Evolutionary conservation across 345 rosid species (phyloP), one percentile per base, ranked within the genome.

Genomic region (Gossypium australe): DNA sequence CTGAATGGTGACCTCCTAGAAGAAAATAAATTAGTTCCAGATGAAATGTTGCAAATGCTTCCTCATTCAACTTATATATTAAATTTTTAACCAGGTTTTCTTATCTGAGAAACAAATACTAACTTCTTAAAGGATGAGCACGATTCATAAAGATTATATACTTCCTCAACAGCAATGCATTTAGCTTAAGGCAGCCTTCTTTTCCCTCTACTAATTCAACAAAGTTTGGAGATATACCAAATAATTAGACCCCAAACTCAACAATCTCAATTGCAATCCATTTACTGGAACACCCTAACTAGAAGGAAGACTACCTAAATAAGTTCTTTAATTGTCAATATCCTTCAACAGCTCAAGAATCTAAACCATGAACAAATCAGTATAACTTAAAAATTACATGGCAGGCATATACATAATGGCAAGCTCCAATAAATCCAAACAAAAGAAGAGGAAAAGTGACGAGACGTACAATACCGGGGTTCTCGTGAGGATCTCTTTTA

Each of bases 401-500:
- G 22, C 14, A 1, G 38, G 27, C 49, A 44, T 12, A 47, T 12
- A 13, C 38, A 12, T 13, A 22, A 44, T 66, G 16, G 44, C 24
- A 44, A 43, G 51, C 16, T n/a, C 51, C 52, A 65, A 43, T 65
- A 18, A n/a, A 12, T 43, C 12, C 70, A 65, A 71, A 45, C n/a
- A 57, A 55, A 3, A 12, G 8, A 13, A 38, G 7, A 11, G 43
- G 47, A 68, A n/a, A 20, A 16, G 43, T 49, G 56, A 58, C 52
- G 29, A 45, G 25, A 75, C 90, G 72, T 87, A 94, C 99, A 85
- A 90, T 87, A 78, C 93, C 99, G 11, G 93, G 94, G 56, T 81
- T 84, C 76, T 93, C 93, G 29, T 93, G 94, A 77, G 99, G 99
- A 81, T 94, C 96, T 75, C 92, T 88, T 78, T 90, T 94, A 79